Conservation (phyloP, 768 basidiomycete genomes). For the Hypsizygus marmoreus region DNA sequence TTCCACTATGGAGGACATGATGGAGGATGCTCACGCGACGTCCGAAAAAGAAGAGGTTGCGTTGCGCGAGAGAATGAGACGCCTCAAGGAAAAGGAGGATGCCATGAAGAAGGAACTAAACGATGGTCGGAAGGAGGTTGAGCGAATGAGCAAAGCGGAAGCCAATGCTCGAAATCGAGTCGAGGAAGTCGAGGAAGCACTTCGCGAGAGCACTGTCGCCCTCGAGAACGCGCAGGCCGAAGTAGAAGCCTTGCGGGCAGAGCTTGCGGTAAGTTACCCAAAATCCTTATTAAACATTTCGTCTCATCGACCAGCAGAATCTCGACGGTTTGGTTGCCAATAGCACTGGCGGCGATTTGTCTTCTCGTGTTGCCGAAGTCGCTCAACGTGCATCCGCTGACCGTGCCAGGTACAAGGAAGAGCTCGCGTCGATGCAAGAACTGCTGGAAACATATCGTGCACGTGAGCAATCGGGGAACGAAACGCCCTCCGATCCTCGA, state of each 20-base stretch:
- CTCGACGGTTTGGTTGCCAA: constrained; percentile 60
- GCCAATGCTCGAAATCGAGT: constrained; percentile 60
- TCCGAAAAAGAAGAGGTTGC: constrained; percentile 75
- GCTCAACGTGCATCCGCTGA: constrained; percentile 52
- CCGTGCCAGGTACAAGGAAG: constrained; percentile 50
- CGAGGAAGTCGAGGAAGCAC: constrained; percentile 87
- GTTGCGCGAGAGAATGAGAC: constrained; percentile 62
- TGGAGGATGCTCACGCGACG: constrained; percentile 73
- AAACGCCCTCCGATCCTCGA: constrained; percentile 10
- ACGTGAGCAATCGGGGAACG: constrained; percentile 19
- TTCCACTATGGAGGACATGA: constrained; percentile 73
- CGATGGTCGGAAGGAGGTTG: constrained; percentile 65
- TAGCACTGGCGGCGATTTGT: constrained; percentile 39
- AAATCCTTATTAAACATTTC: neutral
- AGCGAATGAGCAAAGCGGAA: constrained; percentile 65
- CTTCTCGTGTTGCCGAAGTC: constrained; percentile 49
- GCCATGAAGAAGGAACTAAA: constrained; percentile 69
- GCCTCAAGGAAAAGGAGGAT: constrained; percentile 75
- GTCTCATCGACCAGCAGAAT: constrained; percentile 44
- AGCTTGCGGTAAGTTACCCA: constrained; percentile 62
- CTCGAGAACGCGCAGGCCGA: constrained; percentile 90
- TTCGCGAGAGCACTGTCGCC: constrained; percentile 83
- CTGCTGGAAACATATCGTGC: constrained; percentile 42
- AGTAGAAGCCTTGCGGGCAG: constrained; percentile 76
- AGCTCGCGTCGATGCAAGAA: constrained; percentile 55